Evolutionary conservation across 2,329 filamentous ascomycete species (phyloP), one percentile per base, ranked within the genome.

Genomic region (Fusarium sp.): DNA sequence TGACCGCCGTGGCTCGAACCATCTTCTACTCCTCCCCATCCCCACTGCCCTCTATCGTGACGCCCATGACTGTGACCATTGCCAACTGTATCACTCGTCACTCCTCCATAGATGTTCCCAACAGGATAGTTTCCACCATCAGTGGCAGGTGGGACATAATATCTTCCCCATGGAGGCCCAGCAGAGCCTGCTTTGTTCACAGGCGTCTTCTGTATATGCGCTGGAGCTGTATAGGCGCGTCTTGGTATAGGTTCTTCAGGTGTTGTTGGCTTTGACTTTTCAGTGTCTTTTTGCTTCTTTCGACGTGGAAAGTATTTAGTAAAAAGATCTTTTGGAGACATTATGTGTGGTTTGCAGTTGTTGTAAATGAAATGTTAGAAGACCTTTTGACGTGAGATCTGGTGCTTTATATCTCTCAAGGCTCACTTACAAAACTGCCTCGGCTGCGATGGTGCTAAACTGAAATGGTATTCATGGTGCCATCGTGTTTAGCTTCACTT

Each of bases 241-340:
- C 20, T 37, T 53, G 35, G 4, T 15, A 18, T 5, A 14, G 26
- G 15, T 23, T 61, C 32, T n/a, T 20, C n/a, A 26, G 55, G 26
- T 23, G 41, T 10, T 23, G 41, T 10, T 26, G 37, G 20, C 17
- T 37, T 37, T 49, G 33, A 13, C 40, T 67, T 59, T 17, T 71
- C 62, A 10, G 40, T 11, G 27, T 58, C 32, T 13, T 57, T 55
- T 38, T 64, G 40, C 38, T 55, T 49, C 20, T 63, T 42, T 20
- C 38, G 40, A 7, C 38, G 46, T 38, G 42, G 38, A 6, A 64
- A 54, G 26, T 38, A 57, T 27, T 71, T 71, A 23, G 38, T 32
- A 7, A 71, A 20, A 40, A 60, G 20, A 12, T 56, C 35, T 59
- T 64, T 71, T 9, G 49, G 54, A 23, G 45, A 35, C 68, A 71